These are phyloP conservation scores for Pezicula radicicola DNA, from an alignment of 2,329 filamentous ascomycete species.

Conservation along the genomic window DNA sequence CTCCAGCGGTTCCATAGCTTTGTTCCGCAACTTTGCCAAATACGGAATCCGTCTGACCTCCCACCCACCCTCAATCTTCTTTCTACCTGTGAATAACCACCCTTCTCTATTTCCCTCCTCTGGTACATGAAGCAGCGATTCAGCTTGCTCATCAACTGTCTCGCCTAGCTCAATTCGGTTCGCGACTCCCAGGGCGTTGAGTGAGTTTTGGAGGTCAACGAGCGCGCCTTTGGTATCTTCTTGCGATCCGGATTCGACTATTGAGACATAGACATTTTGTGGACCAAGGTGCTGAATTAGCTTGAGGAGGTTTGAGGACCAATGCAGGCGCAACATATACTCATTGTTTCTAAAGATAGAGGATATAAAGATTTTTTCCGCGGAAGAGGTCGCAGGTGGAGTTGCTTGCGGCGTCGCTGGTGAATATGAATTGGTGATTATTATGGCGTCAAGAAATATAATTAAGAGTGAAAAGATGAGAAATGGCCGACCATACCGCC, in stretches of 20 bases:
- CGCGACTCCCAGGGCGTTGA: slow-evolving; percentile 49
- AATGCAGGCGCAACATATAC: slow-evolving; percentile 53
- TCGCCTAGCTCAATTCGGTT: slow-evolving; percentile 52
- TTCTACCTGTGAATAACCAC: slow-evolving; percentile 58
- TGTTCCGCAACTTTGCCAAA: slow-evolving; percentile 61
- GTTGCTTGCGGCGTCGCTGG: background rate
- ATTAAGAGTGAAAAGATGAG: no score
- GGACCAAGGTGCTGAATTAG: slow-evolving; percentile 54
- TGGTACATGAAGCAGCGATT: slow-evolving; percentile 19
- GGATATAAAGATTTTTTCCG: slow-evolving; percentile 55
- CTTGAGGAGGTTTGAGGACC: slow-evolving; percentile 57
- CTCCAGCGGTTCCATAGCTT: slow-evolving; percentile 42
- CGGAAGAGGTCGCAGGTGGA: background rate
- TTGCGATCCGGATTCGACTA: slow-evolving; percentile 67
- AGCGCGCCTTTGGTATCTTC: slow-evolving; percentile 67
- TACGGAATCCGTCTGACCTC: slow-evolving; percentile 67
- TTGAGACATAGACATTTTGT: slow-evolving; percentile 63
- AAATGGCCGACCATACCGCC: no score
- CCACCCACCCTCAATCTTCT: slow-evolving; percentile 29
- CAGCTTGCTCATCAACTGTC: slow-evolving; percentile 55
- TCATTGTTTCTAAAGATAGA: slow-evolving; percentile 69
- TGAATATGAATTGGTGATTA: background rate
- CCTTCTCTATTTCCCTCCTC: slow-evolving; percentile 36
- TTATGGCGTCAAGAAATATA: background rate
- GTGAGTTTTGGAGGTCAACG: slow-evolving; percentile 48